Base-by-base conservation (phyloP, 2,329 filamentous ascomycete genomes). In the Ilyonectria mors-panacis region DNA sequence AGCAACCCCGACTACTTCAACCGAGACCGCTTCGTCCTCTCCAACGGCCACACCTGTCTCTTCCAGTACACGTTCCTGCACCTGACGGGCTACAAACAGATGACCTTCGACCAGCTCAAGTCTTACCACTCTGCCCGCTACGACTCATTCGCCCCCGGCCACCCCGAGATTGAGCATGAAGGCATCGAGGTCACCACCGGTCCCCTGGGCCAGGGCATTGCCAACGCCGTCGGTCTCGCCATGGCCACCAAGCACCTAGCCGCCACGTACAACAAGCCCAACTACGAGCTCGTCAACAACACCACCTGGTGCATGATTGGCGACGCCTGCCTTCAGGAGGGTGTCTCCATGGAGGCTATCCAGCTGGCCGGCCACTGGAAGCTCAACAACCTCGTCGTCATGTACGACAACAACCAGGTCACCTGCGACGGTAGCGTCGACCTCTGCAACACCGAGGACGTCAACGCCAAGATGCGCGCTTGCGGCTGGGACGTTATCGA, bases 351-450 rank as follows among this genome's bases (percentile, higher is more conserved):
- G 2, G 88, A 90, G 74, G 85, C 88, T 0, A 84, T 90, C 54
- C 84, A 84, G 4, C 82, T 89, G 6, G 87, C 87, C 6, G 88
- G 87, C 1, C 86, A 89, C 74, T 82, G 84, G 75, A 83, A 81
- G 68, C 79, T 90, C 10, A 85, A 86, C 77, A 90, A 90, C 74
- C 78, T 90, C 1, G 84, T 84, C 4, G 77, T 90, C 28, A 85
- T 89, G 53, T 90, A 90, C 69, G 88, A 90, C 70, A 89, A 90
- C 77, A 89, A 90, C 75, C 85, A 88, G 71, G 80, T 90, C 54
- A 89, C 87, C 6, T 89, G 87, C 71, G 88, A 89, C 64, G 88
- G 88, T 1, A 83, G 82, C 2, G 83, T 89, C 3, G 86, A 89
- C 56, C 71, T 80, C 23, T 74, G 78, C 85, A 88, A 87, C 67